Base-by-base conservation (phyloP, 2,329 filamentous ascomycete genomes). In the Curvularia sp. region DNA sequence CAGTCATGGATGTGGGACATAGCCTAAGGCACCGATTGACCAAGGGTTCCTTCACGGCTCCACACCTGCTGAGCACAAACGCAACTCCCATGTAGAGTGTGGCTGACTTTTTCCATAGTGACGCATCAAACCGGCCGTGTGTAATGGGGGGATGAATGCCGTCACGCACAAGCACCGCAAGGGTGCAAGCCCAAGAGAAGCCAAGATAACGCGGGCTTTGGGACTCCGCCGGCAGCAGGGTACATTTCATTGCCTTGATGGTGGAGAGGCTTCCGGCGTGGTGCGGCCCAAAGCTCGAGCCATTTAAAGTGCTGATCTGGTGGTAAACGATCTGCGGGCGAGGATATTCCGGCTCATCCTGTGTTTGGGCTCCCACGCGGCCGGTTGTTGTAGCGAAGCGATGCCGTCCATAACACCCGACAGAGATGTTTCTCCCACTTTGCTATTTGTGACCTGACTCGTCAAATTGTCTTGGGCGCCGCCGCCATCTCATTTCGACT, bases 111-210 rank as follows among this genome's bases (percentile, higher is more conserved):
- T 47, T 15, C 66, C 66, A 67, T 70, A 61, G 69, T 75, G 71
- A 76, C 71, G 73, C 72, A 65, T 69, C 66, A 70, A 69, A 70
- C 68, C 63, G 41, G 47, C 46, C 61, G 66, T 73, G 67, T 63
- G 67, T 63, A 69, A 71, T 70, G 58, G 62, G 67, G 63, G 55
- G 67, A 66, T 64, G 61, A 65, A 68, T 64, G 64, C 63, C 51
- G 61, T 53, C 65, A 48, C 64, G 63, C 62, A 75, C 72, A 75
- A 75, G 72, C 71, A 74, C 73, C 63, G 68, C 70, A 75, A 73
- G 74, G 72, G 69, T 70, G 69, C 60, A 70, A 51, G 35, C 26
- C 72, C 69, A 75, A 75, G 73, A 66, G 54, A 20, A 58, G 71
- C 72, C 74, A 74, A 76, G 72, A 49, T 60, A 63, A 67, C 66